Conservation (phyloP, 805 yeast genomes). For the Metschnikowia sp. region DNA sequence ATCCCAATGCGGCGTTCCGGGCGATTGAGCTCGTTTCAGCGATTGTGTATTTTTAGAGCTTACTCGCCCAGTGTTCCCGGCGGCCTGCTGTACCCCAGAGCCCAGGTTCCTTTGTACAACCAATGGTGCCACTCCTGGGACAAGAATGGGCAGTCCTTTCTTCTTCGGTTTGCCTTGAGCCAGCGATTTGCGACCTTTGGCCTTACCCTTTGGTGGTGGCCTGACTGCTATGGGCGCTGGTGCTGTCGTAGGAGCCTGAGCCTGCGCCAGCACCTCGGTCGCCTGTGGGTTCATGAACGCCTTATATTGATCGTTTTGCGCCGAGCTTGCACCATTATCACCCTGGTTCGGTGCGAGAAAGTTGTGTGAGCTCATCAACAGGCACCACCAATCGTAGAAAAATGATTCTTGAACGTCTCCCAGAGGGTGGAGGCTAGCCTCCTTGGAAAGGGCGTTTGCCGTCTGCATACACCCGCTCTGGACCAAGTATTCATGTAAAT, state of each 20-base stretch:
- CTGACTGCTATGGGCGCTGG: neutral
- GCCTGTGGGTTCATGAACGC: neutral
- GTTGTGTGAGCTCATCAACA: conserved; percentile 9
- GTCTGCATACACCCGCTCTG: conserved; percentile 13
- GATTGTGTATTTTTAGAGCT: neutral
- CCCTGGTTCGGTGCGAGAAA: neutral
- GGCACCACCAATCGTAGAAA: conserved; percentile 15
- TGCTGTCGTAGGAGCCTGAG: neutral
- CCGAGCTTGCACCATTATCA: too few species aligned
- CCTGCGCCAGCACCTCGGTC: conserved; percentile 3
- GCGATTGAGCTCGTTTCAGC: neutral
- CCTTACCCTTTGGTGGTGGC: neutral
- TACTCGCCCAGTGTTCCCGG: neutral
- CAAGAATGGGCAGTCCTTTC: conserved; percentile 10
- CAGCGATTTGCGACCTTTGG: conserved; percentile 1
- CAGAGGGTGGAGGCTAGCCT: conserved; percentile 6
- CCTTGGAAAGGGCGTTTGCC: conserved; percentile 11
- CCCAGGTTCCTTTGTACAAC: conserved; percentile 3
- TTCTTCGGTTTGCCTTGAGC: conserved; percentile 1
- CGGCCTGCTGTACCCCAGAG: neutral
- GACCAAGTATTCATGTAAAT: conserved; percentile 13
- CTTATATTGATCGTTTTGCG: neutral
- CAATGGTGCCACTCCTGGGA: conserved; percentile 10
- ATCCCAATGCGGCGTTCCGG: conserved; percentile 5
- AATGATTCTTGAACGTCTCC: conserved; percentile 6